Percentiles rank a stretch among this genome's conserved stretches.
Evolutionary conservation across 2,329 filamentous ascomycete species (phyloP).

Genomic region (Cladobotryum mycophilum): DNA sequence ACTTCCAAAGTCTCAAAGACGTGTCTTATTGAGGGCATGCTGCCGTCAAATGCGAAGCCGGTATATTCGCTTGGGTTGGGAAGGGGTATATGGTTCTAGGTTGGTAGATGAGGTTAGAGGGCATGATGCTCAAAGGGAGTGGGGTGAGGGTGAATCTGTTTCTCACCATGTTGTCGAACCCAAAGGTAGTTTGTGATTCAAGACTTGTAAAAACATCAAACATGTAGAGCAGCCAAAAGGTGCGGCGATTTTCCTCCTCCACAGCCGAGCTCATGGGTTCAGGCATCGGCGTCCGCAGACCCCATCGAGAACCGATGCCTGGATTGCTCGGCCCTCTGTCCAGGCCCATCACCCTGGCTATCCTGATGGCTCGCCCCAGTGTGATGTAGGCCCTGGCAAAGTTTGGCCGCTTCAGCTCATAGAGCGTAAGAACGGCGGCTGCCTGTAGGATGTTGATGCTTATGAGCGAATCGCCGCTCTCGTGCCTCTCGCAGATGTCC

Average conservation of each 20-base stretch:
- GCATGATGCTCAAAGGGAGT: too few relatives aligned
- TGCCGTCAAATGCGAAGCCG: not conserved
- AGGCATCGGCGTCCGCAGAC: not conserved
- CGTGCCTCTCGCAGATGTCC: slow-evolving; percentile 9
- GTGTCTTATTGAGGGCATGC: slow-evolving; percentile 2
- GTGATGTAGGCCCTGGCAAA: slow-evolving; percentile 9
- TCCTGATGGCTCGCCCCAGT: slow-evolving; percentile 7
- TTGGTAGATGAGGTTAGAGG: not conserved
- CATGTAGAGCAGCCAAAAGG: slow-evolving; percentile 19
- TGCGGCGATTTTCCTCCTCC: slow-evolving; percentile 17
- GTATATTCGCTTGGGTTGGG: slow-evolving; percentile 2
- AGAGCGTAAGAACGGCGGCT: slow-evolving; percentile 4
- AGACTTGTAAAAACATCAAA: slow-evolving; percentile 13
- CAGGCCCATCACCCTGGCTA: slow-evolving; percentile 9
- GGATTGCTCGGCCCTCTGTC: not conserved
- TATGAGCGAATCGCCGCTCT: slow-evolving; percentile 1
- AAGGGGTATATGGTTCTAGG: not conserved
- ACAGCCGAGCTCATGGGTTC: slow-evolving; percentile 10
- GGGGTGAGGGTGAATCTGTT: not conserved
- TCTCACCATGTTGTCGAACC: not conserved
- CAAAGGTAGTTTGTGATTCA: not conserved
- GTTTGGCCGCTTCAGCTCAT: slow-evolving; percentile 9
- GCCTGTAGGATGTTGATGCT: slow-evolving; percentile 9
- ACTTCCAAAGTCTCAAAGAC: not conserved
- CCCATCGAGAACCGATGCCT: slow-evolving; percentile 1